Evolutionary conservation across 2,329 filamentous ascomycete genomes (phyloP).

Genomic region (Tolypocladium tundrense): DNA sequence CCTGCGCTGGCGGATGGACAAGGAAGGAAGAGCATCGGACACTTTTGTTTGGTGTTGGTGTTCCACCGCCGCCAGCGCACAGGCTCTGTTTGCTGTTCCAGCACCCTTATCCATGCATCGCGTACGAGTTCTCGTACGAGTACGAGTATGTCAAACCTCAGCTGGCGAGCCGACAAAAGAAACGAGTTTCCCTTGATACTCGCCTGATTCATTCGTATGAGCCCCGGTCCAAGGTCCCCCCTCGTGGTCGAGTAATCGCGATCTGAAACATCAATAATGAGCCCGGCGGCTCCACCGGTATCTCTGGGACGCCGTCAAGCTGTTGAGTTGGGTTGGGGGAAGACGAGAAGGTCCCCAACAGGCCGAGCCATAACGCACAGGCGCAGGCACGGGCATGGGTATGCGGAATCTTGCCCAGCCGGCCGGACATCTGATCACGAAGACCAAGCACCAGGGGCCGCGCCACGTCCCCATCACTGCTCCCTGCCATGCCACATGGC

Average conservation of each 20-base stretch:
- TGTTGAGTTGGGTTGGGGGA: background rate
- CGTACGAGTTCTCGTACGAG: background rate
- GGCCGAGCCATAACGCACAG: background rate
- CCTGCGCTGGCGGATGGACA: background rate
- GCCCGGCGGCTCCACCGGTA: background rate
- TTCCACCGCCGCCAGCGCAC: background rate
- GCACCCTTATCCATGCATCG: background rate
- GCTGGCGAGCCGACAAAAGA: background rate
- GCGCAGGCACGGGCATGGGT: background rate
- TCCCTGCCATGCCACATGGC: conserved; percentile 1
- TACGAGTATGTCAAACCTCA: background rate
- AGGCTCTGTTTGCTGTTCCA: background rate
- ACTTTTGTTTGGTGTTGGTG: background rate
- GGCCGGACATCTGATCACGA: background rate
- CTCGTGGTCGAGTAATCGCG: background rate
- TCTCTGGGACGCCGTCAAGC: background rate
- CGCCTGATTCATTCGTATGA: background rate
- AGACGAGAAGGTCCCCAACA: background rate
- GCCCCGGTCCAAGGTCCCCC: background rate
- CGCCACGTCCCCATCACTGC: background rate
- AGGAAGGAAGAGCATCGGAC: background rate
- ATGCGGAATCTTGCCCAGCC: background rate
- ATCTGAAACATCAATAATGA: background rate
- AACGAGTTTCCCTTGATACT: background rate
- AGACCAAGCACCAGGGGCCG: background rate